phyloP scores from a whole-genome alignment of 176 grass and related monocot genomes.

The Lolium rigidum region DNA sequence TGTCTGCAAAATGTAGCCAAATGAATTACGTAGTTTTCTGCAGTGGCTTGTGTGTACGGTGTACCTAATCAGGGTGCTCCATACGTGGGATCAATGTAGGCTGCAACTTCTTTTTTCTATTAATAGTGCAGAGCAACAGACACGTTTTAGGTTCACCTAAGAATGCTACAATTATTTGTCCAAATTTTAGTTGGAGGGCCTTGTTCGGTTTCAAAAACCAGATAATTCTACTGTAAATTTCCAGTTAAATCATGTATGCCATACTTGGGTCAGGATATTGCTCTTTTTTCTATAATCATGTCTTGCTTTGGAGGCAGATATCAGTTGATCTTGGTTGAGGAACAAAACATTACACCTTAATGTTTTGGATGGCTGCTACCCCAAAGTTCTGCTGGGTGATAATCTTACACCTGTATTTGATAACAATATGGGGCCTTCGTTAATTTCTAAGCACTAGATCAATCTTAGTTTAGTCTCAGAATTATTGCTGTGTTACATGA shows the following conservation, averaged over 20 bases:
- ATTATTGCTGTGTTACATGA: slow-evolving; percentile 9
- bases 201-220: not conserved
- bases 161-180: not conserved
- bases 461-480: slow-evolving; percentile 10
- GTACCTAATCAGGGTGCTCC: not conserved
- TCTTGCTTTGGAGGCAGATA: slow-evolving; percentile 4
- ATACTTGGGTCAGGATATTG: slow-evolving; percentile 17
- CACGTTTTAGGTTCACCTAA: not conserved
- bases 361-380: slow-evolving; percentile 23
- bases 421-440: not conserved
- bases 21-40: not conserved
- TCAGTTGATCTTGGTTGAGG: slow-evolving; percentile 20
- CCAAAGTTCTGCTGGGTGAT: not conserved
- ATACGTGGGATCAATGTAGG: not conserved
- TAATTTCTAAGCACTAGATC: not conserved
- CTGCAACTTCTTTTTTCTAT: not conserved
- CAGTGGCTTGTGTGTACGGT: not conserved
- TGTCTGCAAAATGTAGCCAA: not conserved
- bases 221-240: not conserved
- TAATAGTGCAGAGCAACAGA: not conserved
- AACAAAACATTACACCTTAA: slow-evolving; percentile 12
- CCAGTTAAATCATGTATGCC: slow-evolving; percentile 14
- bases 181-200: not conserved
- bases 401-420: not conserved
- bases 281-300: not conserved